Evolutionary conservation across 495 filamentous ascomycete genomes (phyloP).

Genomic region (Xylaria scruposa): DNA sequence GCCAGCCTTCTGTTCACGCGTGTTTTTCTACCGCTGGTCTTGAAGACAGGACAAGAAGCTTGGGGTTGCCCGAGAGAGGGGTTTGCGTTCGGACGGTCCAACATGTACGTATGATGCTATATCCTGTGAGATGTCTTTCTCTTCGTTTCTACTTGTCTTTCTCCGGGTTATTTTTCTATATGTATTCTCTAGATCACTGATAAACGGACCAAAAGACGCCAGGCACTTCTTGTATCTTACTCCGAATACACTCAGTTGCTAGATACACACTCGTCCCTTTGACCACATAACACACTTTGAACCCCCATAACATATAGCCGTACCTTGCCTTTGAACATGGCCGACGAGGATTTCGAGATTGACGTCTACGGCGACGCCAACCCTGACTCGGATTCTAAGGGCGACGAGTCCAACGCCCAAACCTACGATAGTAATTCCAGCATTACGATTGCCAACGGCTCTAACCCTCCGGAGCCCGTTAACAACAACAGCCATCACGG

Average conservation of each 20-base stretch:
- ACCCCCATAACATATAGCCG: conserved; percentile 40
- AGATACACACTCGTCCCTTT: conserved; percentile 31
- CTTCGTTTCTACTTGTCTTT: conserved; percentile 31
- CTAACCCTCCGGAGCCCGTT: conserved; percentile 37
- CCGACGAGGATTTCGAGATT: conserved; percentile 96
- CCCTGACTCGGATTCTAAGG: conserved; percentile 53
- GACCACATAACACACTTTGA: conserved; percentile 40
- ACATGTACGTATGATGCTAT: conserved; percentile 30
- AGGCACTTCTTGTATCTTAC: conserved; percentile 44
- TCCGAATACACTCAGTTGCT: conserved; percentile 44
- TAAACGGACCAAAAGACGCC: conserved; percentile 41
- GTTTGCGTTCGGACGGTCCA: conserved; percentile 28
- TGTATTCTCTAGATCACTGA: conserved; percentile 37
- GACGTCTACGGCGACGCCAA: conserved; percentile 92
- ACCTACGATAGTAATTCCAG: conserved; percentile 46
- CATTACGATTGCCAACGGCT: conserved; percentile 46
- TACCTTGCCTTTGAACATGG: conserved; percentile 61
- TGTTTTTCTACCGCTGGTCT: conserved; percentile 25
- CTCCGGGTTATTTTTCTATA: conserved; percentile 26
- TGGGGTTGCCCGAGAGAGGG: conserved; percentile 19
- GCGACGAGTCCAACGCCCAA: conserved; percentile 48
- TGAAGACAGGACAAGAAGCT: conserved; percentile 13
- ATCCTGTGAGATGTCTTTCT: conserved; percentile 33
- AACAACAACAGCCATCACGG: conserved; percentile 42
- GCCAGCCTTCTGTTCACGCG: conserved; percentile 23